These are phyloP conservation scores for Dryas octopetala DNA, from an alignment of 306 rosid genomes.

Conservation along the genomic window DNA sequence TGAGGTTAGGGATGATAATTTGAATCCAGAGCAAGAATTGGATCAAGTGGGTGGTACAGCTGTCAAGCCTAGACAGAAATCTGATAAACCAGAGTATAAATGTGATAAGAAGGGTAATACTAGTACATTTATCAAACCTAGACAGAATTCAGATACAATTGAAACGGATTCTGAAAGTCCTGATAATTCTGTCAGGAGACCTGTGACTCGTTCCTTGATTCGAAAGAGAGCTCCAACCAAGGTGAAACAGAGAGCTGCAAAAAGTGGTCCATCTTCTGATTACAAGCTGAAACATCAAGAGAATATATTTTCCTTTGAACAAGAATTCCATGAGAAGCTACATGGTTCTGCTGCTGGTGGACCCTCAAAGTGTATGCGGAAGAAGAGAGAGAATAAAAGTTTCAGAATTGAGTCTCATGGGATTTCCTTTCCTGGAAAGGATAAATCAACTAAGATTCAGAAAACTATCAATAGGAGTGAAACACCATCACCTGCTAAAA, in stretches of 20 bases:
- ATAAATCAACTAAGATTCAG: conserved; percentile 31
- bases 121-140: conserved; percentile 37
- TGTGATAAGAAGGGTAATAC: conserved; percentile 39
- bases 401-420: conserved; percentile 33
- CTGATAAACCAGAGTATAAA: conserved; percentile 48
- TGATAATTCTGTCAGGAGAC: conserved; percentile 46
- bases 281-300: conserved; percentile 41
- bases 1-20: conserved; percentile 34
- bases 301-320: conserved; percentile 43
- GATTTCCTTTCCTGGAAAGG: conserved; percentile 40
- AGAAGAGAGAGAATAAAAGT: conserved; percentile 43
- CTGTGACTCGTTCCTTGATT: conserved; percentile 61
- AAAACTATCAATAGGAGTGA: conserved; percentile 41
- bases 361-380: conserved; percentile 39
- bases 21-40: conserved; percentile 39
- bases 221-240: conserved; percentile 50
- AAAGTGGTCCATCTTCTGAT: conserved; percentile 34
- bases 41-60: conserved; percentile 39
- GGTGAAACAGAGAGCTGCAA: conserved; percentile 37
- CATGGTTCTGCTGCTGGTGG: conserved; percentile 38
- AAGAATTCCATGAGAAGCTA: conserved; percentile 34
- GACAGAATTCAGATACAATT: conserved; percentile 76
- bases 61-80: conserved; percentile 45
- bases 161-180: conserved; percentile 86
- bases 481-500: conserved; percentile 31